Evolutionary conservation across 1,284 basidiomycete species (phyloP).

Genomic region (Melampsora larici-populina): DNA sequence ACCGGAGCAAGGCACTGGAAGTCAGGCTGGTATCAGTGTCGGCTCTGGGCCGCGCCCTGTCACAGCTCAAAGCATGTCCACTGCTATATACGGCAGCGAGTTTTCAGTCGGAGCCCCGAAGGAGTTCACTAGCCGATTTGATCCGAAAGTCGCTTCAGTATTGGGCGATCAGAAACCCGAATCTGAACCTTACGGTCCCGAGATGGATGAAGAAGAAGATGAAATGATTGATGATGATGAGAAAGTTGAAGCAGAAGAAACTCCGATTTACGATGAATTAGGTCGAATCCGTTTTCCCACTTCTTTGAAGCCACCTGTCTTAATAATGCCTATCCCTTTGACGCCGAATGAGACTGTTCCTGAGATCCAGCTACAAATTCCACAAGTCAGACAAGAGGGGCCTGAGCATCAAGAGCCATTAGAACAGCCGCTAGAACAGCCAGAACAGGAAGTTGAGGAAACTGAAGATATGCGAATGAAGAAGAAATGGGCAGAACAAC

Average conservation of each 20-base stretch:
- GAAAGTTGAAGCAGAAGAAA: constrained; percentile 3
- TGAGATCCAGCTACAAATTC: not conserved
- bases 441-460: constrained; percentile 16
- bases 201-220: not conserved
- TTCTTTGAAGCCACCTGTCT: constrained; percentile 30
- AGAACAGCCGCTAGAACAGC: constrained; percentile 6
- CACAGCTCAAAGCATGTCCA: too few species aligned
- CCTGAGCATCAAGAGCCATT: not conserved
- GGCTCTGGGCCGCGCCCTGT: not conserved
- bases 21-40: not conserved
- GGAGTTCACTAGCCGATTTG: constrained; percentile 38
- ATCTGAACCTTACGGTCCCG: not conserved
- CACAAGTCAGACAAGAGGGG: not conserved
- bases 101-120: constrained; percentile 27
- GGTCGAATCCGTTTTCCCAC: constrained; percentile 39
- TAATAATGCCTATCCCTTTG: constrained; percentile 38
- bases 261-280: constrained; percentile 31
- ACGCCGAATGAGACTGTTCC: constrained; percentile 30
- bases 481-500: constrained; percentile 1
- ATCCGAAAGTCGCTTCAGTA: constrained; percentile 38
- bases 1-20: not conserved
- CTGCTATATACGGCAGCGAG: not conserved
- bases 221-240: constrained; percentile 1
- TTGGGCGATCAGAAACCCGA: constrained; percentile 5
- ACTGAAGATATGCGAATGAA: not conserved